A percentile compares a stretch with the other conserved stretches of the same genome.
These are phyloP conservation scores for Raddia guianensis DNA, from an alignment of 176 grass and related monocot species.

Conservation along the genomic window DNA sequence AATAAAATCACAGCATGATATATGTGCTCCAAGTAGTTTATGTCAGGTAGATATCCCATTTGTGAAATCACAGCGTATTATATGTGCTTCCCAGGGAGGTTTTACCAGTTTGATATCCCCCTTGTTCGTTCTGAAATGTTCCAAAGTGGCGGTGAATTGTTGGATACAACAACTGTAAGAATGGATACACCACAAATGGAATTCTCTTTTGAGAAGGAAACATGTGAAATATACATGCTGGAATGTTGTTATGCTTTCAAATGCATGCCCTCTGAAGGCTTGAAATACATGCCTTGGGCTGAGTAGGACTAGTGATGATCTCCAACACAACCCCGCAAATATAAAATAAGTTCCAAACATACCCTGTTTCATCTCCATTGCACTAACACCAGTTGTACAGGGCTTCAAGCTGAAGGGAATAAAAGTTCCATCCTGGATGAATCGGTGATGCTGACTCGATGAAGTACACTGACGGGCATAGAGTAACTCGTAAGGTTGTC, in stretches of 20 bases:
- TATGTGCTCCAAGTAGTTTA: background rate
- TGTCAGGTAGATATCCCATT: background rate
- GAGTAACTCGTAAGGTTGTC: background rate
- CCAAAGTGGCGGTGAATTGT: background rate
- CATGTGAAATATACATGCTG: background rate
- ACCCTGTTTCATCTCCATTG: slow-evolving; percentile 5
- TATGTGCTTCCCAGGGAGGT: background rate
- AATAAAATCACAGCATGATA: background rate
- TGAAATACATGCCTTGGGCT: background rate
- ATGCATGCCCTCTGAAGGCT: no score
- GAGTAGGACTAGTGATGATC: background rate
- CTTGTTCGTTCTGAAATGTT: slow-evolving; percentile 1
- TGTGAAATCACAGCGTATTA: background rate
- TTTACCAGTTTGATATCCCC: background rate
- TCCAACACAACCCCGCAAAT: background rate
- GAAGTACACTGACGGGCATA: background rate
- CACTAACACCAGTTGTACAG: slow-evolving; percentile 33
- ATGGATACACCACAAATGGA: background rate
- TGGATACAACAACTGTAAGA: background rate
- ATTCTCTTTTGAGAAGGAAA: background rate
- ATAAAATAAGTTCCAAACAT: background rate
- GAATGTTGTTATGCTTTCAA: background rate
- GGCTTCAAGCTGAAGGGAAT: slow-evolving; percentile 41
- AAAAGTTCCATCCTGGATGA: slow-evolving; percentile 36
- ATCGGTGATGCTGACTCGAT: slow-evolving; percentile 15